Percentiles rank a stretch among this genome's conserved stretches.
Evolutionary conservation across 2,329 filamentous ascomycete species (phyloP).

Genomic region (Fusarium sororula): DNA sequence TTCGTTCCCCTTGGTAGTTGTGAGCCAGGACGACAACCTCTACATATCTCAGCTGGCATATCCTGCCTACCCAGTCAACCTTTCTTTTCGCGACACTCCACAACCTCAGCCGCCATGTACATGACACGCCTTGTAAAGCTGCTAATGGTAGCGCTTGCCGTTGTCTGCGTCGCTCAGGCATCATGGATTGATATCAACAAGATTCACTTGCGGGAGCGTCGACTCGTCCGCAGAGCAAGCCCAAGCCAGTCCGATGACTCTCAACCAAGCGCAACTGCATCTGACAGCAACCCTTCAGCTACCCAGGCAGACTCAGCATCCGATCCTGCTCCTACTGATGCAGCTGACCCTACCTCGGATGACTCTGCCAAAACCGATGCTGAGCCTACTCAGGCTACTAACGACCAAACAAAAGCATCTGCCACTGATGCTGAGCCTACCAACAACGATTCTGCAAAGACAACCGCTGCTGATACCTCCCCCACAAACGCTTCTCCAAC

Average conservation of each 20-base stretch:
- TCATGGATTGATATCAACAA: conserved; percentile 44
- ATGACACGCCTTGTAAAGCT: conserved; percentile 56
- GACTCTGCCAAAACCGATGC: conserved; percentile 9
- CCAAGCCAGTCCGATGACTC: conserved; percentile 23
- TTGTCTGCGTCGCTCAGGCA: conserved; percentile 58
- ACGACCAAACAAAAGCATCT: conserved; percentile 18
- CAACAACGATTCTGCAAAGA: conserved; percentile 19
- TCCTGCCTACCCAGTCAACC: background rate
- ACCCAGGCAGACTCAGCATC: conserved; percentile 11
- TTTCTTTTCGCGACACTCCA: background rate
- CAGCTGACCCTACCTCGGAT: conserved; percentile 11
- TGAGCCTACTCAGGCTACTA: conserved; percentile 15
- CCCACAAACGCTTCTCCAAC: conserved; percentile 14
- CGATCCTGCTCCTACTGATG: conserved; percentile 14
- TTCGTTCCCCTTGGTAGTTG: background rate
- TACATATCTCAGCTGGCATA: background rate
- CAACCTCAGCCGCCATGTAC: conserved; percentile 53
- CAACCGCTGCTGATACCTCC: conserved; percentile 23
- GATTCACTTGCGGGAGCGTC: conserved; percentile 30
- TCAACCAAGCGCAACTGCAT: conserved; percentile 11
- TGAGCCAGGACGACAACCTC: conserved; percentile 2
- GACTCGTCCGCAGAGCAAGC: conserved; percentile 33
- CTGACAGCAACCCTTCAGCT: conserved; percentile 9
- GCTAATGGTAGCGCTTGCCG: conserved; percentile 59
- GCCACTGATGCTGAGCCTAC: conserved; percentile 20